These are phyloP conservation scores for Sphagnum magellanicum DNA, from an alignment of 228 moss, liverwort and hornwort species.

Conservation along the genomic window DNA sequence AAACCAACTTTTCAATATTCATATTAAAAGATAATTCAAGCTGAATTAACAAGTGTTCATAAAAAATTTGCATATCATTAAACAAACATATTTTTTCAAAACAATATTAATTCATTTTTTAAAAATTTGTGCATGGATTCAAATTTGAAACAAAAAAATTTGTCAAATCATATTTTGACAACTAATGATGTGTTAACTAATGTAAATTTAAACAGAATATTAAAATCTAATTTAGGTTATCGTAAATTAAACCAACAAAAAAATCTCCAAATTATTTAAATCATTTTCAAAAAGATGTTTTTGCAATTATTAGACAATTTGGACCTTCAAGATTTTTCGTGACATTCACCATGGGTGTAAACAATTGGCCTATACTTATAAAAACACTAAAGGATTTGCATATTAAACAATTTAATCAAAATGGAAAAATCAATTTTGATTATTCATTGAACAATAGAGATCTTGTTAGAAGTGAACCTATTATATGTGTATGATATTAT, in stretches of 20 bases:
- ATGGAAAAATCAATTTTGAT: no score
- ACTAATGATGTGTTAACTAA: neutral
- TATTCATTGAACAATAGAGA: no score
- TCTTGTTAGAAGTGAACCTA: no score
- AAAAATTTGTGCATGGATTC: neutral
- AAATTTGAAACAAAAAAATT: neutral
- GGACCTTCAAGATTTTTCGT: neutral
- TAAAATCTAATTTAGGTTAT: neutral
- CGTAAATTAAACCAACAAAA: neutral
- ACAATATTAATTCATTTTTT: neutral
- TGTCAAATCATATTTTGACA: neutral
- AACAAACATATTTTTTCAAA: neutral
- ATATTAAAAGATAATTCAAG: neutral
- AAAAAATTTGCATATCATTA: neutral
- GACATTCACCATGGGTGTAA: neutral
- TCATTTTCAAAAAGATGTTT: neutral
- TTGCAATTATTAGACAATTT: neutral
- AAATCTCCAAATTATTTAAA: neutral
- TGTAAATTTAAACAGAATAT: neutral
- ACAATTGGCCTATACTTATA: neutral
- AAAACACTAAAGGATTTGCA: no score
- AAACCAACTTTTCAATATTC: neutral
- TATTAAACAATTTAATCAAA: no score
- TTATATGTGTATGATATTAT: no score
- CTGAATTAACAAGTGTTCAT: neutral